Evolutionary conservation across 2,329 filamentous ascomycete genomes (phyloP), one percentile per base, ranked within the genome.

Genomic region (Escovopsis weberi): DNA sequence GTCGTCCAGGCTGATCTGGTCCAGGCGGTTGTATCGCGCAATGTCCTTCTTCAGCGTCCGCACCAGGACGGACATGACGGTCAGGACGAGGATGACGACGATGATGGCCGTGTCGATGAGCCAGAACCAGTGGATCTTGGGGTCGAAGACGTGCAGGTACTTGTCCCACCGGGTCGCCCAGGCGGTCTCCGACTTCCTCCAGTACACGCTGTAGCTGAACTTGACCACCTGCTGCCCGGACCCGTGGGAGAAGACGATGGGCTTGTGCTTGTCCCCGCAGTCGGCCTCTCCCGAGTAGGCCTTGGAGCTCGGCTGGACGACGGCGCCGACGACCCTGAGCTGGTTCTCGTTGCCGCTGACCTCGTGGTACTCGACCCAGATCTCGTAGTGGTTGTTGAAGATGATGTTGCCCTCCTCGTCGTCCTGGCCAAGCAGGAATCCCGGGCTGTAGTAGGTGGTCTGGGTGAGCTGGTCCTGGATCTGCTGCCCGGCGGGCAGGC

Each of bases 111-210:
- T 95, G 63, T 94, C 94, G 64, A 96, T 84, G 40, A 98, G 78
- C 46, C 88, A 95, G 68, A 96, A 94, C 91, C 91, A 98, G 62
- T 98, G 91, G 53, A 98, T 96, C 69, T 91, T 93, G 41, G 91
- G 88, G 60, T 96, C 88, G 57, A 88, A 93, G 28, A 98, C 89
- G 56, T 96, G 89, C 33, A 98, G 73, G 59, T 96, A 96, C 64
- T 94, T 96, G 70, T 98, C 91, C 91, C 91, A 98, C 50, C 91
- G 78, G 11, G 91, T 98, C 26, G 91, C 91, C 81, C 94, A 98
- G 1, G 83, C 85, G 1, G 88, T 96, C 1, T 72, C 58, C 1
- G 87, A 95, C 51, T 79, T 76, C 44, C 73, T 75, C 91, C 91
- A 98, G 62, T 81, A 83, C 12, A 96, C 85, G 50, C 83, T 86